Evolutionary conservation across 2,329 filamentous ascomycete species (phyloP).

Genomic region (Rutstroemia sp.): DNA sequence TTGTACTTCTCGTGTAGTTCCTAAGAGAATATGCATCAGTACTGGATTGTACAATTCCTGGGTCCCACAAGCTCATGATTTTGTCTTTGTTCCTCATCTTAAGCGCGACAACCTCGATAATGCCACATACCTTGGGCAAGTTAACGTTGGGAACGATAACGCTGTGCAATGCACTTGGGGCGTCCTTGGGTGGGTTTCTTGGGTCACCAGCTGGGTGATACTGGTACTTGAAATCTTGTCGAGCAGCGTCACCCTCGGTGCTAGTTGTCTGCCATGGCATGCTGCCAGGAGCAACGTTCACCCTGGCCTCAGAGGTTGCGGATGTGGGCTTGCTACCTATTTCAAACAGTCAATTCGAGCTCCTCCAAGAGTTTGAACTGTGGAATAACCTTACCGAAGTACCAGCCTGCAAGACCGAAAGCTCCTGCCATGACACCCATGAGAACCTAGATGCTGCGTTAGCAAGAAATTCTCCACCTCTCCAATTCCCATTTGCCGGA

Average conservation of each 20-base stretch:
- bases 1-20: constrained; percentile 95
- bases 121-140: constrained; percentile 68
- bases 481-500: background rate
- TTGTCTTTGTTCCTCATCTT: background rate
- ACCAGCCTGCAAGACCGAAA: constrained; percentile 83
- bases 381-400: constrained; percentile 55
- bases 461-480: background rate
- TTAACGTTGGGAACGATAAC: constrained; percentile 92
- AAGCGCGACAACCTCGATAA: too few relatives aligned
- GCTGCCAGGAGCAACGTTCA: constrained; percentile 65
- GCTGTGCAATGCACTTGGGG: constrained; percentile 89
- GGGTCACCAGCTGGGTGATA: constrained; percentile 67
- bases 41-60: background rate
- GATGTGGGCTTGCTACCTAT: constrained; percentile 78
- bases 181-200: constrained; percentile 70
- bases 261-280: constrained; percentile 85
- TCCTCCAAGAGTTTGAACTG: background rate
- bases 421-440: constrained; percentile 84
- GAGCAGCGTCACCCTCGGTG: constrained; percentile 52
- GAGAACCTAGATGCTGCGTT: constrained; percentile 57
- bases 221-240: constrained; percentile 54
- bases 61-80: background rate
- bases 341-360: constrained; percentile 18
- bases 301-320: constrained; percentile 70
- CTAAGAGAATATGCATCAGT: constrained; percentile 37